Percentiles rank a stretch among this genome's conserved stretches.
phyloP scores from a whole-genome alignment of 2,329 filamentous ascomycete genomes.

The Fusarium subglutinans region DNA sequence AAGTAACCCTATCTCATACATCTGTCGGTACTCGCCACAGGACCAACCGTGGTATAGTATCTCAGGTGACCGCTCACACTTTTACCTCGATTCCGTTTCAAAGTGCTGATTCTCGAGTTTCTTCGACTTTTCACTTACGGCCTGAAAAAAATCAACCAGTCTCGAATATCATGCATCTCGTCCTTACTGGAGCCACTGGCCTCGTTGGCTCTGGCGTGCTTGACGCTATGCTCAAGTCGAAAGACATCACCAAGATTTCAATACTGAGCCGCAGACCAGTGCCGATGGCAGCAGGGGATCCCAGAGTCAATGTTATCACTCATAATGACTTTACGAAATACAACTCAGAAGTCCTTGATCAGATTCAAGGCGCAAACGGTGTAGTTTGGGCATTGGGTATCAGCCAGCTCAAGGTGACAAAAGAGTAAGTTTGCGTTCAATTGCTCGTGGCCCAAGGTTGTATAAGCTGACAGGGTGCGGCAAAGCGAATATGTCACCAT shows the following conservation, averaged over 20 bases:
- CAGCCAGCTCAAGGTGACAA: constrained; percentile 28
- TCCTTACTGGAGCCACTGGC: constrained; percentile 44
- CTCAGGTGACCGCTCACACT: not conserved
- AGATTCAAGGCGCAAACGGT: constrained; percentile 25
- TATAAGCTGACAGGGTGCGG: not conserved
- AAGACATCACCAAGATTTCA: constrained; percentile 30
- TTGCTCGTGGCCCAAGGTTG: not conserved
- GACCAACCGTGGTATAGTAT: not conserved
- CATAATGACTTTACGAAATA: constrained; percentile 24
- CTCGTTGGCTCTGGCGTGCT: constrained; percentile 29
- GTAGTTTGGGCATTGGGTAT: constrained; percentile 33
- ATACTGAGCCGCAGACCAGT: constrained; percentile 32
- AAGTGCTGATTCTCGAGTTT: not conserved
- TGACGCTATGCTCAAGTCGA: constrained; percentile 33
- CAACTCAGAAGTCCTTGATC: constrained; percentile 6
- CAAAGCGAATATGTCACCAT: constrained; percentile 28
- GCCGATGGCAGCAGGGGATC: constrained; percentile 10
- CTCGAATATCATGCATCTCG: constrained; percentile 26
- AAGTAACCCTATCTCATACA: not conserved
- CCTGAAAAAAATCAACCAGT: too few species aligned
- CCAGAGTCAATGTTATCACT: constrained; percentile 29
- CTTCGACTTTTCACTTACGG: not conserved
- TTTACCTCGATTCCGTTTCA: not conserved
- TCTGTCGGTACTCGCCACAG: not conserved
- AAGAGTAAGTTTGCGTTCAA: constrained; percentile 9